Conservation (phyloP, 1,284 basidiomycete genomes). For the Boletellus deceptivus region DNA sequence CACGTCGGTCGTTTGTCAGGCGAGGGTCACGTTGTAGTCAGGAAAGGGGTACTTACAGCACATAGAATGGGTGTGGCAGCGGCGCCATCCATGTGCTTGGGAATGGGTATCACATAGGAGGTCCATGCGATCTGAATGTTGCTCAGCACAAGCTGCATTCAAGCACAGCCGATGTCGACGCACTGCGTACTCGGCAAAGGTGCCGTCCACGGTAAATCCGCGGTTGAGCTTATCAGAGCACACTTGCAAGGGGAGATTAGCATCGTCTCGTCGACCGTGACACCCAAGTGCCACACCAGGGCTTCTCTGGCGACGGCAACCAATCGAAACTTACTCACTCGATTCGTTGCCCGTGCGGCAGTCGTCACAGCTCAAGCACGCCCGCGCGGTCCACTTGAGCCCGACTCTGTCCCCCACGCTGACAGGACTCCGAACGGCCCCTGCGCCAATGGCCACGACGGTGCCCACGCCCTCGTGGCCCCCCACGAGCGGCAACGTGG, state of each 20-base stretch:
- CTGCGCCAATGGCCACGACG: conserved; percentile 66
- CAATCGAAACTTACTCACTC: conserved; percentile 34
- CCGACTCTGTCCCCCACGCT: conserved; percentile 68
- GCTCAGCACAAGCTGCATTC: neutral
- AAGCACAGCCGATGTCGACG: conserved; percentile 7
- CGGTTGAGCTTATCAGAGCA: conserved; percentile 48
- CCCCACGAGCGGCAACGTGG: conserved; percentile 60
- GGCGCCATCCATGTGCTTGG: conserved; percentile 53
- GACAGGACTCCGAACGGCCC: conserved; percentile 41
- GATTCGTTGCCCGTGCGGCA: conserved; percentile 58
- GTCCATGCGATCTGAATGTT: conserved; percentile 48
- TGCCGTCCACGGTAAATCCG: conserved; percentile 61
- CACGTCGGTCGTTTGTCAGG: neutral
- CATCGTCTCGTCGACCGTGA: neutral
- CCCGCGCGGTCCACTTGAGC: conserved; percentile 69
- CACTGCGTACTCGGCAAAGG: conserved; percentile 50
- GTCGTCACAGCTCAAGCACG: conserved; percentile 61
- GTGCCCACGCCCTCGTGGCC: conserved; percentile 67
- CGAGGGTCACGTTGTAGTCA: no score
- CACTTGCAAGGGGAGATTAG: neutral
- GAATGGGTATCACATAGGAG: conserved; percentile 66
- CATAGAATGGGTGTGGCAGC: conserved; percentile 67
- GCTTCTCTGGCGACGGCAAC: no score
- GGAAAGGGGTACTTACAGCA: conserved; percentile 40
- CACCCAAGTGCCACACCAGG: neutral